Evolutionary conservation across 345 rosid genomes (phyloP).

Genomic region (Arabidopsis suecica): DNA sequence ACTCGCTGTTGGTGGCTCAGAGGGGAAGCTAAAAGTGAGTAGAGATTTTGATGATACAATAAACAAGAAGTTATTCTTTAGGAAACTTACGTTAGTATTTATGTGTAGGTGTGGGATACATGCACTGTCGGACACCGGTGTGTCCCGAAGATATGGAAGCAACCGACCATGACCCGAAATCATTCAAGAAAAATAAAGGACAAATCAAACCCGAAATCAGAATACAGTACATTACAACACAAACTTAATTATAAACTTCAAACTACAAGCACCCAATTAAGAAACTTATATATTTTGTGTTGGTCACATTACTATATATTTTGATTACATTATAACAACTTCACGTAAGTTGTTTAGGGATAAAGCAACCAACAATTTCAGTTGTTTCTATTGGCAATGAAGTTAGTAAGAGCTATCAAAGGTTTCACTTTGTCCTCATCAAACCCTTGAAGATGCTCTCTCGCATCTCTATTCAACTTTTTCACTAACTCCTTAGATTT

Average conservation of each 20-base stretch:
- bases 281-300: no score
- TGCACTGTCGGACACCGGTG: conserved; percentile 48
- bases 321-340: not conserved
- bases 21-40: conserved; percentile 70
- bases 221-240: no score
- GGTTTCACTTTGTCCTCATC: conserved; percentile 75
- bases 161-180: conserved; percentile 30
- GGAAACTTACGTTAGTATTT: no score
- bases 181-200: no score
- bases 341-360: not conserved
- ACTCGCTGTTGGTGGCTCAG: conserved; percentile 80
- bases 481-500: conserved; percentile 62
- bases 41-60: not conserved
- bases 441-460: conserved; percentile 59
- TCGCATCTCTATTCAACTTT: conserved; percentile 65
- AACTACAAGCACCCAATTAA: no score
- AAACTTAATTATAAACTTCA: no score
- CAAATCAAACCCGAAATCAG: no score
- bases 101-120: conserved; percentile 76
- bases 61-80: no score
- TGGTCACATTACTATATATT: not conserved
- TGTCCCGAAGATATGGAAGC: conserved; percentile 53
- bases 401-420: conserved; percentile 78
- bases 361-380: conserved; percentile 22
- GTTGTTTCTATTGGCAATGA: conserved; percentile 76